These are phyloP conservation scores for Candida incommunis DNA, from an alignment of 805 yeast species.

Conservation along the genomic window DNA sequence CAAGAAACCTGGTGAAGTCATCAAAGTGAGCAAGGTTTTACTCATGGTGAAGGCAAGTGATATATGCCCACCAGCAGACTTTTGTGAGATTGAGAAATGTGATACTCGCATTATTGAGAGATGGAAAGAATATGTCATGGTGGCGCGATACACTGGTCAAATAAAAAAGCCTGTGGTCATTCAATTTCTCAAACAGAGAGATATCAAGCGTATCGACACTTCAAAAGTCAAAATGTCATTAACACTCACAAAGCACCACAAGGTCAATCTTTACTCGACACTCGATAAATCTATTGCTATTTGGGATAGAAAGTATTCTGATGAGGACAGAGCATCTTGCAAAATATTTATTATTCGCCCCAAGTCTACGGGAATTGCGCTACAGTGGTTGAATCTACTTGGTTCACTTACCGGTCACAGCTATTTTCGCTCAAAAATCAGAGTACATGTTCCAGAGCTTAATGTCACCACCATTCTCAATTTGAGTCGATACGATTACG, in stretches of 20 bases:
- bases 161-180: slow-evolving; percentile 37
- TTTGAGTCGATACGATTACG: neutral
- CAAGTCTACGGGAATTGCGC: slow-evolving; percentile 36
- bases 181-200: slow-evolving; percentile 44
- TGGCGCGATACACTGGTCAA: slow-evolving; percentile 49
- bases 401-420: slow-evolving; percentile 30
- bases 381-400: slow-evolving; percentile 52
- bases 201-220: slow-evolving; percentile 17
- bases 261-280: slow-evolving; percentile 43
- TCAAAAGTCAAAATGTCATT: slow-evolving; percentile 13
- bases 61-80: slow-evolving; percentile 18
- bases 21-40: slow-evolving; percentile 54
- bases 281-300: slow-evolving; percentile 60
- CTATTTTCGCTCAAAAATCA: slow-evolving; percentile 9
- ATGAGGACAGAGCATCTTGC: slow-evolving; percentile 11
- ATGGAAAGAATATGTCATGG: slow-evolving; percentile 71
- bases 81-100: slow-evolving; percentile 36
- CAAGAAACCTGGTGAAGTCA: slow-evolving; percentile 38
- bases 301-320: slow-evolving; percentile 15
- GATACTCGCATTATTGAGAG: slow-evolving; percentile 48
- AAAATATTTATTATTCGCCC: slow-evolving; percentile 42
- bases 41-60: slow-evolving; percentile 37
- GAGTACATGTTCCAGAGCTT: slow-evolving; percentile 32
- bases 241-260: slow-evolving; percentile 14
- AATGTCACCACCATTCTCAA: slow-evolving; percentile 15